phyloP scores from a whole-genome alignment of 495 filamentous ascomycete genomes.

The Evernia prunastri region DNA sequence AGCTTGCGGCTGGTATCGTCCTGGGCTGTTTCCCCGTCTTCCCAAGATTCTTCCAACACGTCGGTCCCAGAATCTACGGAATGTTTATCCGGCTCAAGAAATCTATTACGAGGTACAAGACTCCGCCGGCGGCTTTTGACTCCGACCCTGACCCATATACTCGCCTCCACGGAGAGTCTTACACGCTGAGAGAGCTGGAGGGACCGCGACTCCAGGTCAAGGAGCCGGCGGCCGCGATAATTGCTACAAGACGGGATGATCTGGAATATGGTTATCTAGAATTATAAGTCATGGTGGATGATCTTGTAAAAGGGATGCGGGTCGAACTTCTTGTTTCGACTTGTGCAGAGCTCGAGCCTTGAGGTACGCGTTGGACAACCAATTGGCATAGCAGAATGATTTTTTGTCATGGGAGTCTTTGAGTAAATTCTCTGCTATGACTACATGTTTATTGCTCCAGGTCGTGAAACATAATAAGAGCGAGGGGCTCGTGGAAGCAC shows the following conservation, averaged over 20 bases:
- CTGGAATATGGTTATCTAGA: not conserved
- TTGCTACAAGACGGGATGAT: not conserved
- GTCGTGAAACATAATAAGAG: too few species aligned
- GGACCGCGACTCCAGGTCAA: not conserved
- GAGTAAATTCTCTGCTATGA: too few species aligned
- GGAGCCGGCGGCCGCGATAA: not conserved
- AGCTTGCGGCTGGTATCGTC: slow-evolving; percentile 15
- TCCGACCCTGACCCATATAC: not conserved
- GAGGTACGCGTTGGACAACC: too few species aligned
- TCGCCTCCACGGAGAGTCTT: not conserved
- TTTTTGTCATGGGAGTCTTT: too few species aligned
- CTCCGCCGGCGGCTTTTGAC: not conserved
- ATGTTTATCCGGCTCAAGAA: not conserved
- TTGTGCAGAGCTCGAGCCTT: too few species aligned
- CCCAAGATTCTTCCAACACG: slow-evolving; percentile 18
- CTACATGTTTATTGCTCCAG: too few species aligned
- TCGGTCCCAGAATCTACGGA: slow-evolving; percentile 4
- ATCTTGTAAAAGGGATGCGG: too few species aligned
- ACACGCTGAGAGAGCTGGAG: not conserved
- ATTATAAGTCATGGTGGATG: not conserved
- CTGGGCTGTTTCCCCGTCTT: slow-evolving; percentile 19
- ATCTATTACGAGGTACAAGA: not conserved
- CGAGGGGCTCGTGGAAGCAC: too few species aligned
- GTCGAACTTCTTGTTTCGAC: too few species aligned
- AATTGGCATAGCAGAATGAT: too few species aligned